Conservation (phyloP, 768 basidiomycete genomes). For the Holtermanniella nyarrowii region DNA sequence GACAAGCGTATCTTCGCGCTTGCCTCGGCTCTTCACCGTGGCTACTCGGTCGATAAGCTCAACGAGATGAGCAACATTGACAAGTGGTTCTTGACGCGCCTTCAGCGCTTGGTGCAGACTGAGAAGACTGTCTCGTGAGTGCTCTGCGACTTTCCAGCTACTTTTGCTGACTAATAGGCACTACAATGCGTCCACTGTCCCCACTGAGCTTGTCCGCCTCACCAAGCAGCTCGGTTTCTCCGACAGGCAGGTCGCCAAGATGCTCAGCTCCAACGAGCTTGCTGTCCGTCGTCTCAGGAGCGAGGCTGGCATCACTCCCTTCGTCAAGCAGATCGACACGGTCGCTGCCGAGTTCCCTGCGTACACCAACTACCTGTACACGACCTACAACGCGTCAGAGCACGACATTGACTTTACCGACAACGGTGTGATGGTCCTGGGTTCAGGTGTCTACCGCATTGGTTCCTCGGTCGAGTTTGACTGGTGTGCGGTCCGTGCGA, state of each 20-base stretch:
- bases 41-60: constrained; percentile 89
- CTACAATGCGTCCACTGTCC: constrained; percentile 56
- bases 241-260: constrained; percentile 73
- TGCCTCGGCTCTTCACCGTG: constrained; percentile 81
- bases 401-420: constrained; percentile 85
- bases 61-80: constrained; percentile 98
- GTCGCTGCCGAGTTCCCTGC: constrained; percentile 98
- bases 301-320: constrained; percentile 70
- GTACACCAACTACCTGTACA: constrained; percentile 97
- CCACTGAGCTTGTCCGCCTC: constrained; percentile 55
- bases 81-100: constrained; percentile 91
- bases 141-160: not conserved
- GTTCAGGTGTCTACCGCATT: constrained; percentile 96
- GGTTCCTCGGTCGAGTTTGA: constrained; percentile 99
- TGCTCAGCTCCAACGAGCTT: constrained; percentile 80
- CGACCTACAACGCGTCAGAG: constrained; percentile 91
- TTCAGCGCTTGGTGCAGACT: constrained; percentile 72
- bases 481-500: constrained; percentile 97
- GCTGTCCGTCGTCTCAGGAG: constrained; percentile 82
- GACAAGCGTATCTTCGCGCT: constrained; percentile 97
- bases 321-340: constrained; percentile 98
- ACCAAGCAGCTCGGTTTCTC: constrained; percentile 95
- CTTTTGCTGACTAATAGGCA: constrained; percentile 44
- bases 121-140: constrained; percentile 67
- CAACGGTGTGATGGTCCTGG: constrained; percentile 90